These are phyloP conservation scores for Cystofilobasidium macerans DNA, from an alignment of 768 basidiomycete species.

Conservation along the genomic window DNA sequence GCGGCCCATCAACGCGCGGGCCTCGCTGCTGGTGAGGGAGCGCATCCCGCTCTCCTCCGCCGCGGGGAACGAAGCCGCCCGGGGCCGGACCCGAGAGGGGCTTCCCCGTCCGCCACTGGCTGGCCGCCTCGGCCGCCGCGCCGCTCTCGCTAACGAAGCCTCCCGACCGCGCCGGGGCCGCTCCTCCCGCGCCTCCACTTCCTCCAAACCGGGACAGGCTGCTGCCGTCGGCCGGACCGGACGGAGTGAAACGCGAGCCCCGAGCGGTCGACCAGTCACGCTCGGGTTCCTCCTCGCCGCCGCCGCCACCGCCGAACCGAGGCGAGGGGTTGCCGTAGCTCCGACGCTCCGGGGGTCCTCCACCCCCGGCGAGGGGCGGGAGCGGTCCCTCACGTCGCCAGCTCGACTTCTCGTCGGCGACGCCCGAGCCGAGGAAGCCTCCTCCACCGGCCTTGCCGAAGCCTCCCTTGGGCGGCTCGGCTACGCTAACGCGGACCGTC, in stretches of 20 bases:
- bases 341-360: conserved; percentile 43
- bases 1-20: conserved; percentile 21
- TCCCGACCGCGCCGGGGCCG: conserved; percentile 25
- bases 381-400: conserved; percentile 85
- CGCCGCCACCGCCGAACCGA: conserved; percentile 26
- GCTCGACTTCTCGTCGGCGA: conserved; percentile 65
- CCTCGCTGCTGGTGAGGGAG: conserved; percentile 45
- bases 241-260: conserved; percentile 38
- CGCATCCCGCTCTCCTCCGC: conserved; percentile 24
- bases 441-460: conserved; percentile 14
- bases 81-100: conserved; percentile 32
- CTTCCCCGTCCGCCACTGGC: conserved; percentile 34
- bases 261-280: conserved; percentile 39
- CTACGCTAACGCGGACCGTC: conserved; percentile 78
- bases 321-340: conserved; percentile 26
- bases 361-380: conserved; percentile 39
- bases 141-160: conserved; percentile 28
- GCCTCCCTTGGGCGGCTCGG: conserved; percentile 72
- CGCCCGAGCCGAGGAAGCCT: conserved; percentile 35
- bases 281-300: conserved; percentile 29
- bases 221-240: too few species aligned
- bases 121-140: conserved; percentile 33
- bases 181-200: too few species aligned
- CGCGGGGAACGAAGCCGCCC: conserved; percentile 30
- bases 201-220: too few species aligned